These are phyloP conservation scores for Zopfochytrium polystomum DNA, from an alignment of 371 early-diverging fungal species.

Conservation along the genomic window DNA sequence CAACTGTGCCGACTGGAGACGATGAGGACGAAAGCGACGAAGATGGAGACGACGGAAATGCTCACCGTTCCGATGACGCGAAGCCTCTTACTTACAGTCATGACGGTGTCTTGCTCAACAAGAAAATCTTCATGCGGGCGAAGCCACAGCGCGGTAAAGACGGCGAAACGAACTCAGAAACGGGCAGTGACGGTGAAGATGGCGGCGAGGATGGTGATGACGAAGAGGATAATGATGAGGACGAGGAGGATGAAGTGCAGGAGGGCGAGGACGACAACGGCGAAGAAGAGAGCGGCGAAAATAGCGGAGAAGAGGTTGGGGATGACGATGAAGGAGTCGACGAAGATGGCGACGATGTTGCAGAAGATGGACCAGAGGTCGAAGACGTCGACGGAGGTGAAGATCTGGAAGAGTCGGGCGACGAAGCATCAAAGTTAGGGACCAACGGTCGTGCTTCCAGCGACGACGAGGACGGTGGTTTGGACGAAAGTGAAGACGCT, in stretches of 20 bases:
- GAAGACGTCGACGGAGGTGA: constrained; percentile 48
- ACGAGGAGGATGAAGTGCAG: constrained; percentile 33
- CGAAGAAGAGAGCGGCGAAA: constrained; percentile 36
- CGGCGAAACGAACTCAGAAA: constrained; percentile 41
- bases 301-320: constrained; percentile 47
- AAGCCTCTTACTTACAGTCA: constrained; percentile 41
- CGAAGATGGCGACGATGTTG: constrained; percentile 29
- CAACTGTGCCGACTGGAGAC: constrained; percentile 32
- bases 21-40: constrained; percentile 34
- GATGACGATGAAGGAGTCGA: constrained; percentile 38
- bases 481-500: constrained; percentile 6
- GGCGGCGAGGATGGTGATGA: constrained; percentile 35
- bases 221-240: constrained; percentile 43
- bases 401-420: constrained; percentile 31
- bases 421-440: constrained; percentile 5
- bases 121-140: constrained; percentile 40
- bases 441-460: constrained; percentile 7
- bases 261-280: constrained; percentile 48
- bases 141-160: constrained; percentile 25
- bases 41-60: constrained; percentile 29
- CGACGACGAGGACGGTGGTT: constrained; percentile 4
- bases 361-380: constrained; percentile 16
- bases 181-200: constrained; percentile 34
- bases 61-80: constrained; percentile 24
- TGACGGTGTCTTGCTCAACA: constrained; percentile 42